Percentiles rank a stretch among this genome's conserved stretches.
Evolutionary conservation across 441 rosid species (phyloP).

Genomic region (Adansonia gregorii): DNA sequence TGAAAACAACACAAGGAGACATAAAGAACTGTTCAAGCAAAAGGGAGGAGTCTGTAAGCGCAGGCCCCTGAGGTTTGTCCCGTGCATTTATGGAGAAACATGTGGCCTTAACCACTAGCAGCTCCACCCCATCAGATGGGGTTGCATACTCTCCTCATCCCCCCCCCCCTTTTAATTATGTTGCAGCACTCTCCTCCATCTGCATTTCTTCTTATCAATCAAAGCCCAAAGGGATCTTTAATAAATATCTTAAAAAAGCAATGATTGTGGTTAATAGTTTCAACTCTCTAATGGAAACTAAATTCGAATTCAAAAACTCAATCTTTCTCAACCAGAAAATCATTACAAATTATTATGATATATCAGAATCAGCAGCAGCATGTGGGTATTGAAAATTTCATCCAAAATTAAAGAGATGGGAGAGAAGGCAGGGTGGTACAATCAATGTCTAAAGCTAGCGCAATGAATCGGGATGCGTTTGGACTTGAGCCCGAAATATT

Average conservation of each 20-base stretch:
- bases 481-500: constrained; percentile 8
- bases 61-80: constrained; percentile 38
- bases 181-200: neutral
- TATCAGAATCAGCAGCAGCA: neutral
- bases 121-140: constrained; percentile 27
- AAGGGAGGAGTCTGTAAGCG: constrained; percentile 26
- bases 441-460: constrained; percentile 30
- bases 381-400: neutral
- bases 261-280: neutral
- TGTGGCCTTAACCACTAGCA: constrained; percentile 48
- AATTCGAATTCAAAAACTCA: neutral
- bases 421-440: neutral
- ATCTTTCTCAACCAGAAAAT: neutral
- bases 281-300: neutral
- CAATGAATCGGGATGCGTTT: constrained; percentile 15
- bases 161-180: neutral
- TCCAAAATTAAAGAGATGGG: neutral
- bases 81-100: constrained; percentile 50
- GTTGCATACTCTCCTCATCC: neutral
- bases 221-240: neutral
- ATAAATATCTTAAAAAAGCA: neutral
- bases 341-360: neutral
- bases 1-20: constrained; percentile 51
- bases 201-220: neutral
- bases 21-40: constrained; percentile 42